Evolutionary conservation across 2,329 filamentous ascomycete species (phyloP), one percentile per base, ranked within the genome.

Genomic region (Trichoderma sp.): DNA sequence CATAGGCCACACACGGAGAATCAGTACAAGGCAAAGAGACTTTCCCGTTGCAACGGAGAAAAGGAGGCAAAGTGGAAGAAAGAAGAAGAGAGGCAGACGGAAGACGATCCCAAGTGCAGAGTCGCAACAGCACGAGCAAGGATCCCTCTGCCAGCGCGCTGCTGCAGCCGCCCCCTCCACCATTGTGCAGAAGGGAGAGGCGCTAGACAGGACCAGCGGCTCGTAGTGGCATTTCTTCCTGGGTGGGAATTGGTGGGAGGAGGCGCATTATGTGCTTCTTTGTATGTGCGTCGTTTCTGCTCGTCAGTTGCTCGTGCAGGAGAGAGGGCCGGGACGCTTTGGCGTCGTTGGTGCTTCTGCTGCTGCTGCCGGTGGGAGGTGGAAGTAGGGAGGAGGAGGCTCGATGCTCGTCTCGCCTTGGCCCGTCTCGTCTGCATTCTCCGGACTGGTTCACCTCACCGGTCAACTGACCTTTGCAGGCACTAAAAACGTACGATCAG

Each of bases 161-260:
- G 61, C 51, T 64, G 61, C 61, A 64, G 54, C 52, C 44, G 61
- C 52, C 58, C 43, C 58, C 61, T 64, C 61, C 61, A 57, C 61
- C 44, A 56, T 43, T 30, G 61, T 57, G 52, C 50, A 64, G 61
- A 48, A 52, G 41, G 44, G 50, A 62, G 39, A 54, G 52, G 44
- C 61, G 52, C 61, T 62, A 62, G 48, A 39, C 59, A 62, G n/a
- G 48, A 60, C 57, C 57, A 51, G 45, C 57, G 59, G 48, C 59
- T 62, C 39, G 59, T 54, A 51, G 57, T 51, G 57, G 45, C 57
- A 54, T 50, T 59, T 52, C 34, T 12, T 14, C 10, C 34, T 39
- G 34, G 34, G 51, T 58, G 7, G 34, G 12, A 3, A 30, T 30
- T 30, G 15, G 15, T 51, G 19, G 47, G 43, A 39, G 12, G 56